Evolutionary conservation across 805 yeast species (phyloP), one percentile per base, ranked within the genome.

Genomic region (Wickerhamomyces canadensis): DNA sequence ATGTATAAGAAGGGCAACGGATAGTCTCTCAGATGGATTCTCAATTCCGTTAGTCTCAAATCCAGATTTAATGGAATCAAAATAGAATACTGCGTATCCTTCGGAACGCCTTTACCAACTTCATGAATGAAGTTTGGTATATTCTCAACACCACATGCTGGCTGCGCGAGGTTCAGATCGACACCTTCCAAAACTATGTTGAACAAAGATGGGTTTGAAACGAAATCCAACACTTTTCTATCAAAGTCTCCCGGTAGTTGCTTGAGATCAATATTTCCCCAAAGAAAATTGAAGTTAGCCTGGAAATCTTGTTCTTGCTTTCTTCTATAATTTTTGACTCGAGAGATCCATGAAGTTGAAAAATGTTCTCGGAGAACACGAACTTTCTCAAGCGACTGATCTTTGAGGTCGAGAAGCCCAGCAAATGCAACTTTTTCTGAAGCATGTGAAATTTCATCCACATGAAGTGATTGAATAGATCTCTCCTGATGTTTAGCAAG

Each of bases 41-140:
- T 62, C 11, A 80, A 54, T 49, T 86, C 94, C 4, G 64, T 61
- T 27, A 84, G 64, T 13, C 62, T 66, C 35, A 84, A 62, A 37
- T 79, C 74, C 12, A 83, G 30, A 55, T 64, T 64, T 37, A 78
- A 49, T 0, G 97, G 97, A 2, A 88, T 50, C 54, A 81, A 54
- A 15, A 84, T 65, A 1, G 91, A 77, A 55, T 76, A 89, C 35
- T 67, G 53, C 0, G 87, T 76, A 40, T 82, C 85, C 36, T 54
- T 52, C 0, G 98, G 97, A 11, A 82, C 73, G 0, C 93, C 94
- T 54, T 87, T 88, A 2, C 97, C 98, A 7, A 83, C 65, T 5
- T 76, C 72, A 52, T 80, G 58, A 19, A 89, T 54, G 53, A 77
- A 89, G n/a, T 76, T 59, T 1, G 83, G 72, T 22, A 84, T 61